Evolutionary conservation across 176 grass and related monocot genomes (phyloP).

Genomic region (Typha latifolia): DNA sequence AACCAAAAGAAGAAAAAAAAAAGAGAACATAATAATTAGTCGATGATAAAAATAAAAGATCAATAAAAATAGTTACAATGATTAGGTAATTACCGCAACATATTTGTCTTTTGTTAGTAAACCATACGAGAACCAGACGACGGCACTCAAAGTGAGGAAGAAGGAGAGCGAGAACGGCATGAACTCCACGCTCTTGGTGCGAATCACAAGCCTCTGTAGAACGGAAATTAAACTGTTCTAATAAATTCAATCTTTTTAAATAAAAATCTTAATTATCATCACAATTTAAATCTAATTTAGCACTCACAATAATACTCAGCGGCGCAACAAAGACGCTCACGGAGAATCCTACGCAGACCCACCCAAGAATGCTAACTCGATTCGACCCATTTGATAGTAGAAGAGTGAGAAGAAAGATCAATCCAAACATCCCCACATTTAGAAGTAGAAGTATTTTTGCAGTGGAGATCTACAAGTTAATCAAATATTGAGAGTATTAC

Average conservation of each 20-base stretch:
- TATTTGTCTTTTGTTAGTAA: constrained; percentile 60
- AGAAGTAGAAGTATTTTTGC: constrained; percentile 46
- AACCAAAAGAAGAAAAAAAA: background rate
- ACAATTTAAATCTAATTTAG: background rate
- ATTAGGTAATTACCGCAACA: constrained; percentile 40
- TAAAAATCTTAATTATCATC: background rate
- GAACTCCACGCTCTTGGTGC: constrained; percentile 97
- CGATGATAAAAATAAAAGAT: background rate
- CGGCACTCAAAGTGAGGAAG: constrained; percentile 69
- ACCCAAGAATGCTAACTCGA: constrained; percentile 55
- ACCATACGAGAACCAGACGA: constrained; percentile 89
- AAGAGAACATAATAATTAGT: background rate
- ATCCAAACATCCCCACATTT: constrained; percentile 63
- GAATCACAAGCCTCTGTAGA: constrained; percentile 69
- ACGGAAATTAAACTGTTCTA: too few species aligned
- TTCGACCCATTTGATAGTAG: constrained; percentile 20
- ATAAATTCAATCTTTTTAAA: too few species aligned
- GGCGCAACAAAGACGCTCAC: constrained; percentile 76
- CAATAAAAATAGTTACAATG: background rate
- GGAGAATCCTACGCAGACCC: constrained; percentile 68
- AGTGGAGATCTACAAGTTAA: constrained; percentile 27
- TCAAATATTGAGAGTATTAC: background rate
- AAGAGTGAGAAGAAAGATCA: constrained; percentile 52
- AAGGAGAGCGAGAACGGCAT: constrained; percentile 90
- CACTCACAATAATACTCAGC: constrained; percentile 71